Conservation (phyloP, 2,329 filamentous ascomycete species). For the Ceratocystis albifundus region DNA sequence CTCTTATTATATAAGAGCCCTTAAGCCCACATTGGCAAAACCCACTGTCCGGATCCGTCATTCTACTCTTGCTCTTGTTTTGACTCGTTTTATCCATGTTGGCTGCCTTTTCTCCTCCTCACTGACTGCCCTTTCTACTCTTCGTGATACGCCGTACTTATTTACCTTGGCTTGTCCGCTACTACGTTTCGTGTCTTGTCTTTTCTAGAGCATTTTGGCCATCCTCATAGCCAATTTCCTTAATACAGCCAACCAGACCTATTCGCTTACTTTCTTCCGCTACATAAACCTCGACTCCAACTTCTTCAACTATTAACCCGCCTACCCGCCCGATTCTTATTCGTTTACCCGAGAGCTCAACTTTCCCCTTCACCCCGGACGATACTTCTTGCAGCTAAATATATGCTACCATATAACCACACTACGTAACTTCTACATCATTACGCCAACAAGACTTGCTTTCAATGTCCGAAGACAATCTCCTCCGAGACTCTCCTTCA, state of each 20-base stretch:
- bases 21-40: conserved; percentile 9
- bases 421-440: too few species aligned
- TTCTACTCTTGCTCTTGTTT: background rate
- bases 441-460: background rate
- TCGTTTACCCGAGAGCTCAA: conserved; percentile 4
- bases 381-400: background rate
- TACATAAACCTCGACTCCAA: background rate
- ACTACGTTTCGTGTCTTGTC: background rate
- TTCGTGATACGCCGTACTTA: background rate
- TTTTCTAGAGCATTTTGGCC: background rate
- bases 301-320: background rate
- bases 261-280: conserved; percentile 8
- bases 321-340: conserved; percentile 4
- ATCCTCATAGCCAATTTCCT: background rate
- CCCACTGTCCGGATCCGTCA: background rate
- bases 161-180: background rate
- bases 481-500: background rate
- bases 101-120: background rate
- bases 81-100: background rate
- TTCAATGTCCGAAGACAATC: background rate
- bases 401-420: background rate
- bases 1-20: background rate
- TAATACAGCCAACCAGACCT: background rate
- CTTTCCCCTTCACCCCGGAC: background rate
- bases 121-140: background rate